phyloP scores from a whole-genome alignment of 805 yeast genomes.

The Candida boidinii region DNA sequence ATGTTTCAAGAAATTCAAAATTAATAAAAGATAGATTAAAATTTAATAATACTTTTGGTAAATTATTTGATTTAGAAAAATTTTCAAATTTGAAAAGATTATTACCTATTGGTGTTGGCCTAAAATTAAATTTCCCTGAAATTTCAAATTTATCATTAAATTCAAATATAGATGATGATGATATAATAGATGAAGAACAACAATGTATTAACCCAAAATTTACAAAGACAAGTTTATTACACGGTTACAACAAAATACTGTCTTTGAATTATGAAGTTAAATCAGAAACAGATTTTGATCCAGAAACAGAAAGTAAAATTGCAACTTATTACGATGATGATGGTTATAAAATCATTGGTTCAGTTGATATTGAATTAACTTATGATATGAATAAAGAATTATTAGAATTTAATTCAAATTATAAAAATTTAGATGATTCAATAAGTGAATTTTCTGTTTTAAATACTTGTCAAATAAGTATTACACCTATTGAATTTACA shows the following conservation, averaged over 20 bases:
- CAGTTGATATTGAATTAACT: background rate
- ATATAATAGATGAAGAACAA: conserved; percentile 14
- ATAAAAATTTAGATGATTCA: too few relatives aligned
- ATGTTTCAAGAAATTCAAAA: conserved; percentile 11
- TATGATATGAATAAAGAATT: too few relatives aligned
- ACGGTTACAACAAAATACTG: conserved; percentile 21
- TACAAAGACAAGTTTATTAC: conserved; percentile 37
- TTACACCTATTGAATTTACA: too few relatives aligned
- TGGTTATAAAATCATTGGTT: background rate
- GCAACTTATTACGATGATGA: too few relatives aligned
- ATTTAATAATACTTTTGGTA: background rate
- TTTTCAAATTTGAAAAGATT: conserved; percentile 16
- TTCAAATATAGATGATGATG: too few relatives aligned
- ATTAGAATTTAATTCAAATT: too few relatives aligned
- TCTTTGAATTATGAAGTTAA: conserved; percentile 7
- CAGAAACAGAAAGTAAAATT: too few relatives aligned
- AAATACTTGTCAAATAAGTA: too few relatives aligned
- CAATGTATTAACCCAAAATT: conserved; percentile 33
- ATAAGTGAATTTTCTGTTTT: too few relatives aligned
- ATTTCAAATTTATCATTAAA: conserved; percentile 24
- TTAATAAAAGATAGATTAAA: conserved; percentile 5
- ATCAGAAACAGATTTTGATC: too few relatives aligned
- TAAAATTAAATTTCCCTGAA: conserved; percentile 38
- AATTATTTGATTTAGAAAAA: conserved; percentile 5
- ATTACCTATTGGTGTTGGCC: conserved; percentile 38